These are phyloP conservation scores for Sphaerosporella brunnea DNA, from an alignment of 495 filamentous ascomycete genomes.

Conservation along the genomic window DNA sequence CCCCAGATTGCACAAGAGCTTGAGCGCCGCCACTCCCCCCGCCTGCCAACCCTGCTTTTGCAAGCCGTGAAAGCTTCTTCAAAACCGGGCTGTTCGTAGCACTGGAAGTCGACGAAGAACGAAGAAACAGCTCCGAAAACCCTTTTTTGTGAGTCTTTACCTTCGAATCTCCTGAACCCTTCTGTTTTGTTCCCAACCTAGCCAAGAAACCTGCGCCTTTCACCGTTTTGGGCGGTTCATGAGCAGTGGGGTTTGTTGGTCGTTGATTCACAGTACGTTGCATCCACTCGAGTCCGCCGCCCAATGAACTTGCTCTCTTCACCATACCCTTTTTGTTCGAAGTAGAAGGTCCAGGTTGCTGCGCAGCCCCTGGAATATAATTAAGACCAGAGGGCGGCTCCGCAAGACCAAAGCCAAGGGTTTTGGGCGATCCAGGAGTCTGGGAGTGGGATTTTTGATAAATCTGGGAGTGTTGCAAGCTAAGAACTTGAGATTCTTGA, in stretches of 20 bases:
- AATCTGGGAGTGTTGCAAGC: no score
- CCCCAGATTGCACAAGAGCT: not conserved
- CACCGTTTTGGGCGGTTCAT: not conserved
- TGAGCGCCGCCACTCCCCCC: not conserved
- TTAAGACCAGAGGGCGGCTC: no score
- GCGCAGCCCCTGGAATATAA: no score
- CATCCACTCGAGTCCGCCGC: no score
- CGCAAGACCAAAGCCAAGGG: no score
- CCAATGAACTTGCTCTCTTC: no score
- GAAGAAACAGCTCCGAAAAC: slow-evolving; percentile 6
- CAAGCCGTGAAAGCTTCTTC: not conserved
- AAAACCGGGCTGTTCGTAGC: not conserved
- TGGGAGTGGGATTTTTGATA: no score
- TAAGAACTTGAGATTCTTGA: no score
- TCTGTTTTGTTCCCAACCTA: not conserved
- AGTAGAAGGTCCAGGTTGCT: not conserved
- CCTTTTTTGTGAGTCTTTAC: slow-evolving; percentile 6
- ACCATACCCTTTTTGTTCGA: not conserved
- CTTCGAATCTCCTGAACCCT: not conserved
- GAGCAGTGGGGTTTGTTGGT: not conserved
- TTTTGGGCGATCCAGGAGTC: no score
- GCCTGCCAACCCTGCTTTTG: slow-evolving; percentile 2
- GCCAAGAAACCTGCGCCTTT: not conserved
- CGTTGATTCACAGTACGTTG: no score
- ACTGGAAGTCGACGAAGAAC: not conserved